Conservation (phyloP, 257 asterid species). For the Oldenlandia corymbosa region DNA sequence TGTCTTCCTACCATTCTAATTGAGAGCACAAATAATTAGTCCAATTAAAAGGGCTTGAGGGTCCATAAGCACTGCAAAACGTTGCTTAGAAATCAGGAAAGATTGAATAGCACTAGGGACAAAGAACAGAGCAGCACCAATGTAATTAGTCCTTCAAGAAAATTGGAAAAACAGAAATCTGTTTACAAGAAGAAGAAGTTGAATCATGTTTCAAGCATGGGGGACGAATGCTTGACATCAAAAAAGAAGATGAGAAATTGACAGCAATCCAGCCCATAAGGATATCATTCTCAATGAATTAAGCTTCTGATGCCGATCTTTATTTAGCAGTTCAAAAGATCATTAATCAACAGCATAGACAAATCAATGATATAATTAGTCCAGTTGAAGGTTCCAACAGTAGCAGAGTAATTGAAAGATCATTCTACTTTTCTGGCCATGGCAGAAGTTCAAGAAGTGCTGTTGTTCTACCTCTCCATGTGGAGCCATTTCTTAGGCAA, state of each 20-base stretch:
- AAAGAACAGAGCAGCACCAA: slow-evolving; percentile 19
- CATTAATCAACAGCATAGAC: slow-evolving; percentile 28
- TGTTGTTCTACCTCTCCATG: slow-evolving; percentile 53
- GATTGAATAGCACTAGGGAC: slow-evolving; percentile 15
- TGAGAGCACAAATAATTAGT: too few relatives aligned
- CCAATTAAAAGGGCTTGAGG: too few relatives aligned
- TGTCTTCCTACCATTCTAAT: too few relatives aligned
- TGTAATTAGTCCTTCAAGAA: slow-evolving; percentile 34
- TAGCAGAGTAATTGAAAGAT: slow-evolving; percentile 49
- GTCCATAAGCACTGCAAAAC: too few relatives aligned
- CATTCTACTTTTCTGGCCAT: slow-evolving; percentile 76
- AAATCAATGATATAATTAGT: slow-evolving; percentile 17
- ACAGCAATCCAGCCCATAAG: slow-evolving; percentile 56
- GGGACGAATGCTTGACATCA: slow-evolving; percentile 69
- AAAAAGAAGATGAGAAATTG: slow-evolving; percentile 53
- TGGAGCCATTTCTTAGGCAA: slow-evolving; percentile 24
- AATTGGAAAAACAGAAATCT: slow-evolving; percentile 17
- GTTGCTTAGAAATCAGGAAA: slow-evolving; percentile 24
- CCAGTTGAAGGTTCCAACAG: slow-evolving; percentile 38
- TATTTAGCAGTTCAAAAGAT: slow-evolving; percentile 62
- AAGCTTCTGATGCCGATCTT: slow-evolving; percentile 62
- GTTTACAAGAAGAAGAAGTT: slow-evolving; percentile 29
- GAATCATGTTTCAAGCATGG: slow-evolving; percentile 45
- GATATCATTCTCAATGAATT: slow-evolving; percentile 91
- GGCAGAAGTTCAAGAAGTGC: slow-evolving; percentile 70